phyloP scores from a whole-genome alignment of 2,329 filamentous ascomycete species.

The Fusarium sp. region DNA sequence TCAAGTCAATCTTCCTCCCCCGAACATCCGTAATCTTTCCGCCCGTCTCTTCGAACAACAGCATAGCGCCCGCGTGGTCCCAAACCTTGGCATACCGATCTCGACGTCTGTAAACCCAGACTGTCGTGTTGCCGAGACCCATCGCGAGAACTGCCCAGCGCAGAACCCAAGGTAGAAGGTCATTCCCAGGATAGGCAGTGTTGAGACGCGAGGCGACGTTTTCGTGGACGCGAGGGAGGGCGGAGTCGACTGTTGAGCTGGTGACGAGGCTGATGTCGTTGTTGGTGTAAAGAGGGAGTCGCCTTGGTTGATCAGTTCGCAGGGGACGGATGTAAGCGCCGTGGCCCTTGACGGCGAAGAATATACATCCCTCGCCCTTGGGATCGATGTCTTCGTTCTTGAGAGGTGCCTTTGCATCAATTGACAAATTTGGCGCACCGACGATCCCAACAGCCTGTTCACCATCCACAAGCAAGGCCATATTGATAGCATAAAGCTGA shows the following conservation, averaged over 20 bases:
- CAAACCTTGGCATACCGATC: constrained; percentile 63
- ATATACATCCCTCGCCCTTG: constrained; percentile 56
- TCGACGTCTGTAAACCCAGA: constrained; percentile 64
- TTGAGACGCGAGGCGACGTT: constrained; percentile 54
- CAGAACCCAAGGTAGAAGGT: constrained; percentile 66
- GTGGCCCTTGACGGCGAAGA: constrained; percentile 59
- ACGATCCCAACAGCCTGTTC: constrained; percentile 61
- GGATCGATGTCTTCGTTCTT: constrained; percentile 56
- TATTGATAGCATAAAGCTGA: constrained; percentile 66
- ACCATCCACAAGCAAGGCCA: constrained; percentile 61
- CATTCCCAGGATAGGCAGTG: constrained; percentile 56
- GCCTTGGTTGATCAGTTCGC: constrained; percentile 38
- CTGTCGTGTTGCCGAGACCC: constrained; percentile 61
- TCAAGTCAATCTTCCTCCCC: constrained; percentile 60
- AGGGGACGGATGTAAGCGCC: constrained; percentile 60
- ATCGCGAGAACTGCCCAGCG: constrained; percentile 63
- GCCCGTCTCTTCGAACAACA: constrained; percentile 66
- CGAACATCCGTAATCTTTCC: constrained; percentile 64
- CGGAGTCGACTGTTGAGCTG: constrained; percentile 58
- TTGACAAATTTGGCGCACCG: constrained; percentile 57
- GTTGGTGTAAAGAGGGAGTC: constrained; percentile 46
- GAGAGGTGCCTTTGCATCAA: constrained; percentile 51
- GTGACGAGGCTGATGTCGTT: constrained; percentile 55
- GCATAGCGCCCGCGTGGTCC: constrained; percentile 69
- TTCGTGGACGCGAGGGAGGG: constrained; percentile 58